Evolutionary conservation across 2,329 filamentous ascomycete genomes (phyloP).

Genomic region (Didymella keratinophila): DNA sequence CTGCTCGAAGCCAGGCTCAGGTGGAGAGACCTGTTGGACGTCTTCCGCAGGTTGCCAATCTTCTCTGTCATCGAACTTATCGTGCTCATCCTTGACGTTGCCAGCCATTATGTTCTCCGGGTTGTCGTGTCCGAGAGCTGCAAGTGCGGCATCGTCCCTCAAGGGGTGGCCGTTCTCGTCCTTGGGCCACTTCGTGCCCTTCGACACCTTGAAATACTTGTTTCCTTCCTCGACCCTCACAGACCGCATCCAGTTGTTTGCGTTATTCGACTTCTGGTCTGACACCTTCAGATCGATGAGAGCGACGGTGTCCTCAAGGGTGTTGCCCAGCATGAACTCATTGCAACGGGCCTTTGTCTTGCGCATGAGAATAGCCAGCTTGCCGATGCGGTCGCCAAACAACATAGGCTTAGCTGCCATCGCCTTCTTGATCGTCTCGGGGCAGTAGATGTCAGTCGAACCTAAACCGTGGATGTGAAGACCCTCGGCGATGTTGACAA

Average conservation of each 20-base stretch:
- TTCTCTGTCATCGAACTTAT: no score
- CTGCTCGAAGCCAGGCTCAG: no score
- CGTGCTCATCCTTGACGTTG: neutral
- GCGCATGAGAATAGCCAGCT: neutral
- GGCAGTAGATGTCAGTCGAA: slow-evolving; percentile 4
- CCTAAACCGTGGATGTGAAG: slow-evolving; percentile 3
- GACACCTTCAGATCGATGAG: neutral
- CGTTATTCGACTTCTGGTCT: neutral
- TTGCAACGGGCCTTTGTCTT: slow-evolving; percentile 8
- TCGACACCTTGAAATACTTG: neutral
- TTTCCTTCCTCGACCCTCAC: neutral
- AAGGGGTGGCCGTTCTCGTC: neutral
- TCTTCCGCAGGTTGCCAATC: no score
- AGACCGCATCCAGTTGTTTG: slow-evolving; percentile 2
- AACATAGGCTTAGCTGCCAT: neutral
- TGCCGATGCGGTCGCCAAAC: slow-evolving; percentile 1
- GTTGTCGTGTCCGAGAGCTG: neutral
- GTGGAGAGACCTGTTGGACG: no score
- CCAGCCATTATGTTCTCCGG: neutral
- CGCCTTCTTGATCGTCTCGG: neutral
- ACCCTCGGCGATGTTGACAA: slow-evolving; percentile 1
- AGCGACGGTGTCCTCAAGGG: slow-evolving; percentile 1
- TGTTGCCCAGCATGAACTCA: slow-evolving; percentile 5
- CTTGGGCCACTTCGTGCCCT: neutral
- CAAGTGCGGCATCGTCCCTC: no score